Conservation (phyloP, 805 yeast species). For the Ogataea allantospora region DNA sequence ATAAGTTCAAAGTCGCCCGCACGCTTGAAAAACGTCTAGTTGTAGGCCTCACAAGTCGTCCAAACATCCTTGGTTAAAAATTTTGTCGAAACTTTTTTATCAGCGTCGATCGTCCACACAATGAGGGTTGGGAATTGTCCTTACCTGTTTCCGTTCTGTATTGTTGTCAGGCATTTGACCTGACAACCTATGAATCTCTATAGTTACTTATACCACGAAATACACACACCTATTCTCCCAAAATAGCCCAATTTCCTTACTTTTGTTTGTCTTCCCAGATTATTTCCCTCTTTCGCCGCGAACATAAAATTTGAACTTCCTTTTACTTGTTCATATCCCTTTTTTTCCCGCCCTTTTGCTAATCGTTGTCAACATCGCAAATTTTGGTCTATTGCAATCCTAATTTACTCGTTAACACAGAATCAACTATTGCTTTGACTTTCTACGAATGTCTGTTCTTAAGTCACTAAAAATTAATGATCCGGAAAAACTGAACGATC, state of each 20-base stretch:
- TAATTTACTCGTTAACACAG: background rate
- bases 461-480: constrained; percentile 23
- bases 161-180: too few relatives aligned
- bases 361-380: background rate
- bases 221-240: too few relatives aligned
- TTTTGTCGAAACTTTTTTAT: constrained; percentile 10
- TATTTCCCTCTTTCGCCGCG: constrained; percentile 2
- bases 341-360: constrained; percentile 11
- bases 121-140: too few relatives aligned
- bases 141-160: too few relatives aligned
- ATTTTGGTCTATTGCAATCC: background rate
- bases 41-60: constrained; percentile 10
- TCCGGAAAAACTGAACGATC: constrained; percentile 21
- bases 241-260: background rate
- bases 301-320: constrained; percentile 12
- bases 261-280: background rate
- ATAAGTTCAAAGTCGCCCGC: constrained; percentile 5
- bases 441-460: constrained; percentile 18
- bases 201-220: too few relatives aligned
- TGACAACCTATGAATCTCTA: too few relatives aligned
- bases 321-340: constrained; percentile 10
- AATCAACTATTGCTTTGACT: background rate
- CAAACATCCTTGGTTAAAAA: constrained; percentile 11
- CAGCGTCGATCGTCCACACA: constrained; percentile 10
- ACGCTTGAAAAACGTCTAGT: constrained; percentile 12